Base-by-base conservation (phyloP, 257 asterid genomes). In the Gentiana straminea region DNA sequence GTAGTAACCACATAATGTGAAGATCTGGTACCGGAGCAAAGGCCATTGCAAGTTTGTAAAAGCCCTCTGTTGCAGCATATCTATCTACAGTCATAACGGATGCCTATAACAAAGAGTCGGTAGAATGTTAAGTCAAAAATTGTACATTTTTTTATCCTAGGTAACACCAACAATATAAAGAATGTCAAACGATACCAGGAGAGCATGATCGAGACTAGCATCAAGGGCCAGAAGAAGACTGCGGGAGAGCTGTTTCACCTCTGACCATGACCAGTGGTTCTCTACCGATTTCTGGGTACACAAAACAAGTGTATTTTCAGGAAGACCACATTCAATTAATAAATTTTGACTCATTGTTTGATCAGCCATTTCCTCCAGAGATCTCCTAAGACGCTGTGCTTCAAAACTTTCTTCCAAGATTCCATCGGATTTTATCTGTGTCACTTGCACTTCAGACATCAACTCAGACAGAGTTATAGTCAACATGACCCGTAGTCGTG, bases 11-110 rank as follows among this genome's bases (percentile, higher is more conserved):
- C 98, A 92, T 92, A 60, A 92, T 92, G 69, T 92, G 97, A 58
- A 92, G 97, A 80, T 92, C 98, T 6, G 98, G 98, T 49, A 92
- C 98, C 58, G 97, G 97, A 51, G 98, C 94, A 78, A 92, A 92
- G 50, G 98, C 94, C 96, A 88, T 83, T 6, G 94, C 98, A 61
- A 92, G 97, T 75, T 83, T 92, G 79, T 92, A 80, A 75, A 81
- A 92, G 75, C 98, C 85, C 85, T 92, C 97, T 43, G 98, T 97
- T 60, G 98, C 97, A 50, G 91, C 95, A 70, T 92, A 88, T 73
- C 95, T 79, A 59, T 92, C 98, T 64, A 82, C 79, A 11, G 86
- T 85, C 97, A 88, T 92, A 74, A 88, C 83, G 51, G 97, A 81
- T 11, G 89, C 94, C 98, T 88, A 68, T 24, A 75, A 65, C 49